Base-by-base conservation (phyloP, 495 filamentous ascomycete genomes). In the Cairneyella variabilis region DNA sequence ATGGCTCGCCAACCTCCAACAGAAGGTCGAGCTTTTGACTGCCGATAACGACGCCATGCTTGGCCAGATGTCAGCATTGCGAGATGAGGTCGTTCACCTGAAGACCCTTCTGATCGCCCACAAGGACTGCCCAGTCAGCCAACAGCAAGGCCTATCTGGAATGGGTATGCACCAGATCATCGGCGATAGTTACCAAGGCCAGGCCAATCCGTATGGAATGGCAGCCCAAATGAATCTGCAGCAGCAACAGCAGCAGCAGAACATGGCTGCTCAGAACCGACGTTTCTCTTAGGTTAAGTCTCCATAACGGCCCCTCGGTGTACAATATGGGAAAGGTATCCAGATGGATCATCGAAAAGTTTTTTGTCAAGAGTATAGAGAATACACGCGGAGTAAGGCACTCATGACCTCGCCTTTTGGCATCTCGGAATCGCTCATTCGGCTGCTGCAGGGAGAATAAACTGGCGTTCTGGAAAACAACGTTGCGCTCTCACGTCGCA, bases 1-100 rank as follows among this genome's bases (percentile, higher is more conserved):
- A 66, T 98, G 93, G 93, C 82, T 98, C 39, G 88, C 89, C 14
- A 98, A 96, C 64, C 79, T 98, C 2, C 93, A 98, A 69, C 80
- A 79, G 20, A 98, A 98, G 68, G 93, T 97, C 25, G 93, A 98
- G 64, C 71, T 96, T 38, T 97, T 88, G 64, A 89, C 83, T 34
- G 83, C 76, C 3, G 93, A 98, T 72, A 97, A 97, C 60, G 93
- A 98, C 61, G 82, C 81, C 4, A 78, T 98, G 44, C 88, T 85
- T 17, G 77, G 83, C 5, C 90, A 91, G 41, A 91, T 97, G 48
- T 81, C 86, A 22, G 78, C 84, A 53, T 73, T 98, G 1, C 83
- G 92, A 30, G 93, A 97, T 66, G 93, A 98, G 64, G 88, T 98
- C 47, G 90, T 97, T 58, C 91, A 90, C 49, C 80, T 98, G 37